Percentiles rank a stretch among this genome's conserved stretches.
Conservation (phyloP, 208 protist genomes). For the Leishmania lainsoni region DNA sequence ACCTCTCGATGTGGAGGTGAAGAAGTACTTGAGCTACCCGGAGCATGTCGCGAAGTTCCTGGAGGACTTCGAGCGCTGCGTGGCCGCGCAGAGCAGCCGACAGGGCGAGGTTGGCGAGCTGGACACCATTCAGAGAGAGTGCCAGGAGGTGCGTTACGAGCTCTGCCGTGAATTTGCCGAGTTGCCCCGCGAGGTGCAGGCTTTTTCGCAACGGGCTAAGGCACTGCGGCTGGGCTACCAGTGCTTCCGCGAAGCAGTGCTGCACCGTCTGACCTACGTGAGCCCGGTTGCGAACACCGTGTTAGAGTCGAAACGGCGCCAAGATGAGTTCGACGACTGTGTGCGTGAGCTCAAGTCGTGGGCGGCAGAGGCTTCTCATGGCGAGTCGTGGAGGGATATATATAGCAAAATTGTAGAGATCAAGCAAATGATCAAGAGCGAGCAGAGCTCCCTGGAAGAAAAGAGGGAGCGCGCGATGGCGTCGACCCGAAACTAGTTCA, state of each 20-base stretch:
- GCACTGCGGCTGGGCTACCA: constrained; percentile 64
- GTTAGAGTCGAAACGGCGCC: constrained; percentile 63
- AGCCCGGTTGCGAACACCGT: constrained; percentile 51
- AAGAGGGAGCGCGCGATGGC: constrained; percentile 28
- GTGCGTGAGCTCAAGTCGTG: constrained; percentile 78
- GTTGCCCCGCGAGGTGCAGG: constrained; percentile 42
- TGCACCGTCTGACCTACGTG: constrained; percentile 82
- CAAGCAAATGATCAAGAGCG: constrained; percentile 65
- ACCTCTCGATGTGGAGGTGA: constrained; percentile 73
- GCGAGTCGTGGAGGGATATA: constrained; percentile 81
- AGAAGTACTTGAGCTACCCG: constrained; percentile 62
- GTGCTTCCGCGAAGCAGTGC: constrained; percentile 68
- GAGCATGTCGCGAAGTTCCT: constrained; percentile 46
- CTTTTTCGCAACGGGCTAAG: constrained; percentile 61
- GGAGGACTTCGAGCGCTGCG: constrained; percentile 28
- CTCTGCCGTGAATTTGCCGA: constrained; percentile 32
- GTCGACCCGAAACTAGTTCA: background rate
- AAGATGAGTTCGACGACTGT: constrained; percentile 76
- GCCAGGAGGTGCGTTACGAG: constrained; percentile 18
- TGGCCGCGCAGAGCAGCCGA: constrained; percentile 21
- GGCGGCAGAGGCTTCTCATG: constrained; percentile 58
- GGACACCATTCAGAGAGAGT: constrained; percentile 11
- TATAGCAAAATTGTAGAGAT: constrained; percentile 75
- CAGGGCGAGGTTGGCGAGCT: constrained; percentile 12
- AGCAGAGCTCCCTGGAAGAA: constrained; percentile 38